Evolutionary conservation across 495 filamentous ascomycete genomes (phyloP), one percentile per base, ranked within the genome.

Genomic region (Xanthoparmelia taractica): DNA sequence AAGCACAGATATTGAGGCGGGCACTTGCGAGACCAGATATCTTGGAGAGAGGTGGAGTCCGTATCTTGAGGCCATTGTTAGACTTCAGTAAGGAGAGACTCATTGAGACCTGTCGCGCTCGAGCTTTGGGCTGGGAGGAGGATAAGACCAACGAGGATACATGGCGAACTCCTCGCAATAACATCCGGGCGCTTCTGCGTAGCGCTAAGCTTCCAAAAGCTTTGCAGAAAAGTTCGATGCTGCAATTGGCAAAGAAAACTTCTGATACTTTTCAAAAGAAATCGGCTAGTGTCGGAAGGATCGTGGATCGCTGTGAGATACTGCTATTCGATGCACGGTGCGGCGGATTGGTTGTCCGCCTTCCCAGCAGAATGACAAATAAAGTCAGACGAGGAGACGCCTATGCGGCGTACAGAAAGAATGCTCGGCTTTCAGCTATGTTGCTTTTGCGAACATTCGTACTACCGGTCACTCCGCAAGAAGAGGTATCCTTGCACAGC

Each of bases 111-210:
- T 96, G 92, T 70, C 65, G 82, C 29, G 77, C 81, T 57, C 79
- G 84, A 60, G 66, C 76, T 2, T 76, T 94, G 29, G 76, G 77
- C 4, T 97, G 88, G 85, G 88, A 88, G 66, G 88, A 92, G 63
- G 94, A 98, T 69, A 75, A 78, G 56, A 96, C 92, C n/a, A 98
- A 98, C 69, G 72, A 80, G 43, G 89, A 96, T 70, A 80, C 78
- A 25, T 92, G 87, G 4, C 74, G 90, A 40, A 96, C 94, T 0
- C 75, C 77, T 41, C 81, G 94, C 55, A 98, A 97, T 70, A 83
- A 92, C 0, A 79, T 96, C 33, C 86, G 94, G 55, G 74, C 84
- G 60, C 72, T 97, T 48, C 76, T 83, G 47, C 74, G 75, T 20
- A 72, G 78, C 13, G 72, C 86, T 56, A 69, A 70, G 12, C 75